Evolutionary conservation across 2,329 filamentous ascomycete genomes (phyloP).

Genomic region (Phyllosticta paracitricarpa): DNA sequence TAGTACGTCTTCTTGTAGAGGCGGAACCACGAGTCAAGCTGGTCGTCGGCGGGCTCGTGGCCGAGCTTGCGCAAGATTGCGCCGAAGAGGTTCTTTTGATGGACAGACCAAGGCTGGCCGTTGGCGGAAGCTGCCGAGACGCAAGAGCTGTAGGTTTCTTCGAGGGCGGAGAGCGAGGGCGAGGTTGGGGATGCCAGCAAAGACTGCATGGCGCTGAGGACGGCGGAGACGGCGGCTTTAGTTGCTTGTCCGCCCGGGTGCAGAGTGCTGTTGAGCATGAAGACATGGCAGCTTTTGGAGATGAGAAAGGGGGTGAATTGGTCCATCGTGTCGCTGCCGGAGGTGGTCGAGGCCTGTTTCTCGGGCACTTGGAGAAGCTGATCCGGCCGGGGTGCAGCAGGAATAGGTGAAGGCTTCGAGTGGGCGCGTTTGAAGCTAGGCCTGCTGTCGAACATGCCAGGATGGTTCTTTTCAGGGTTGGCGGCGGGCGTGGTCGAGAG

Average conservation of each 20-base stretch:
- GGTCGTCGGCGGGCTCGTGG: background rate
- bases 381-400: background rate
- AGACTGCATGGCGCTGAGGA: background rate
- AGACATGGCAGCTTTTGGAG: slow-evolving; percentile 8
- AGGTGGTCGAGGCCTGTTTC: background rate
- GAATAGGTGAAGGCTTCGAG: background rate
- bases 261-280: slow-evolving; percentile 7
- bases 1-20: slow-evolving; percentile 9
- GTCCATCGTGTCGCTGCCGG: background rate
- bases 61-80: background rate
- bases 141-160: background rate
- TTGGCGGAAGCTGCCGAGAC: background rate
- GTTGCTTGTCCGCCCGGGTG: background rate
- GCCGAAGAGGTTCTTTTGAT: slow-evolving; percentile 1
- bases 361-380: background rate
- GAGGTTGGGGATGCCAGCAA: background rate
- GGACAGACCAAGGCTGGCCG: background rate
- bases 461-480: background rate
- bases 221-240: background rate
- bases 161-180: background rate
- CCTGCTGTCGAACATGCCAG: background rate
- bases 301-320: slow-evolving; percentile 1
- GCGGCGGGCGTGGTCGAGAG: background rate
- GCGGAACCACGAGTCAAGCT: slow-evolving; percentile 4
- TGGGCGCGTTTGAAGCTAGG: background rate